phyloP scores from a whole-genome alignment of 2,329 filamentous ascomycete genomes.

The Taxawa tesnikishii region DNA sequence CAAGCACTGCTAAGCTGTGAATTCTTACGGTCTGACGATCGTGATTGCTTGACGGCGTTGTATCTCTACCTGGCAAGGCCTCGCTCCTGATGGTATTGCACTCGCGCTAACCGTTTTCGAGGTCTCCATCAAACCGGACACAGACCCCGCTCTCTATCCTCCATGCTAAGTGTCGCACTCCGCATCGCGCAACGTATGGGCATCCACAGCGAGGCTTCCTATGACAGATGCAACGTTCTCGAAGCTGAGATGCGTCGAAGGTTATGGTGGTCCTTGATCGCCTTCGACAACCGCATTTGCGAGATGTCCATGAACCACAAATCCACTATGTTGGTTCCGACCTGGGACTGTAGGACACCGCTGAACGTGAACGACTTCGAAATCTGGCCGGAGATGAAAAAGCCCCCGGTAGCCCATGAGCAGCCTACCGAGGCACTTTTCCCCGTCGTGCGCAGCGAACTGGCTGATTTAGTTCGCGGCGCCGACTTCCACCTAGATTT shows the following conservation, averaged over 20 bases:
- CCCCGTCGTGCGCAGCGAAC: constrained; percentile 28
- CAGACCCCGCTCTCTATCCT: constrained; percentile 48
- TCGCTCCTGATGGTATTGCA: too few species aligned
- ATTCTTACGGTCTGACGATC: constrained; percentile 29
- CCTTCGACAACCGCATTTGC: constrained; percentile 56
- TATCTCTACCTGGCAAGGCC: constrained; percentile 43
- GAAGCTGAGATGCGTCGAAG: constrained; percentile 60
- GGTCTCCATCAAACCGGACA: constrained; percentile 45
- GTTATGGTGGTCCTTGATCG: constrained; percentile 60
- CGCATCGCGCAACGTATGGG: constrained; percentile 58
- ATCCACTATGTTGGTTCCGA: constrained; percentile 22
- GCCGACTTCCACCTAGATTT: constrained; percentile 33
- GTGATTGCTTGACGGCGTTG: constrained; percentile 37
- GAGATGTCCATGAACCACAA: constrained; percentile 50
- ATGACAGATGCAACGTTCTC: constrained; percentile 32
- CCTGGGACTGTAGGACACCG: constrained; percentile 31
- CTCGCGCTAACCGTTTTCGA: too few species aligned
- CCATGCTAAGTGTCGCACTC: constrained; percentile 52
- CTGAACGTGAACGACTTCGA: constrained; percentile 32
- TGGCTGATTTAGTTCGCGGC: constrained; percentile 28
- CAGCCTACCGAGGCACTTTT: constrained; percentile 30
- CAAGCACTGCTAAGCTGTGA: constrained; percentile 32
- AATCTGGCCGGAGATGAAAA: constrained; percentile 26
- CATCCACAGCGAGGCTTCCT: constrained; percentile 50
- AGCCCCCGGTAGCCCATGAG: constrained; percentile 15